These are phyloP conservation scores for Leptographium radiaticola DNA, from an alignment of 2,329 filamentous ascomycete genomes.

Conservation along the genomic window DNA sequence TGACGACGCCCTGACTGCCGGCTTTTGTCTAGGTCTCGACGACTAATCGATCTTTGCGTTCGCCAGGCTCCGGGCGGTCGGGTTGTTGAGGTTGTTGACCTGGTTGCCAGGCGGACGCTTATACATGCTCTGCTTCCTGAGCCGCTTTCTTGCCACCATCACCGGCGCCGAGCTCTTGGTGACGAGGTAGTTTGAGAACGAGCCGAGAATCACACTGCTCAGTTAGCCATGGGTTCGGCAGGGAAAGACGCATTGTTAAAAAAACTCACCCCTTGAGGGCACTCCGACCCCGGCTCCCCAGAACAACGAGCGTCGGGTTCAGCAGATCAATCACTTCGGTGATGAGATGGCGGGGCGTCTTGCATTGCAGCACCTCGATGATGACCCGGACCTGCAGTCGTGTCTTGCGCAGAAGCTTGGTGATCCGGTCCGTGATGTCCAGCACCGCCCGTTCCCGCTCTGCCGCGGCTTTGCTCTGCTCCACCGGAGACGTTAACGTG, in stretches of 20 bases:
- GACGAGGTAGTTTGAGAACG: slow-evolving; percentile 94
- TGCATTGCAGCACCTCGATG: slow-evolving; percentile 95
- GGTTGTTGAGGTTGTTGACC: slow-evolving; percentile 69
- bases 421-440: slow-evolving; percentile 69
- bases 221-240: not conserved
- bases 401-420: slow-evolving; percentile 81
- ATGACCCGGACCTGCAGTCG: slow-evolving; percentile 84
- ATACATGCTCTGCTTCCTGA: slow-evolving; percentile 77
- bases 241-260: not conserved
- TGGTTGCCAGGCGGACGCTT: slow-evolving; percentile 58
- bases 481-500: slow-evolving; percentile 17
- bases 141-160: slow-evolving; percentile 89
- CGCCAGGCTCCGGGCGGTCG: slow-evolving; percentile 51
- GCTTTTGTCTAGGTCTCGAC: not conserved
- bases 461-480: slow-evolving; percentile 52
- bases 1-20: too few relatives aligned
- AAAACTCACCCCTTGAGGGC: slow-evolving; percentile 74
- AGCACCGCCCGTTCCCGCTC: slow-evolving; percentile 73
- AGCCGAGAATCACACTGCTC: slow-evolving; percentile 74
- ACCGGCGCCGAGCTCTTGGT: slow-evolving; percentile 94
- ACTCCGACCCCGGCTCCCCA: slow-evolving; percentile 82
- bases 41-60: slow-evolving; percentile 62
- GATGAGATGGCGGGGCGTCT: slow-evolving; percentile 90
- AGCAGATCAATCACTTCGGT: slow-evolving; percentile 94
- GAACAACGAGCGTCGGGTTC: slow-evolving; percentile 80